A percentile compares a stretch with the other conserved stretches of the same genome.
These are phyloP conservation scores for Coffea canephora DNA, from an alignment of 257 asterid genomes.

Conservation along the genomic window DNA sequence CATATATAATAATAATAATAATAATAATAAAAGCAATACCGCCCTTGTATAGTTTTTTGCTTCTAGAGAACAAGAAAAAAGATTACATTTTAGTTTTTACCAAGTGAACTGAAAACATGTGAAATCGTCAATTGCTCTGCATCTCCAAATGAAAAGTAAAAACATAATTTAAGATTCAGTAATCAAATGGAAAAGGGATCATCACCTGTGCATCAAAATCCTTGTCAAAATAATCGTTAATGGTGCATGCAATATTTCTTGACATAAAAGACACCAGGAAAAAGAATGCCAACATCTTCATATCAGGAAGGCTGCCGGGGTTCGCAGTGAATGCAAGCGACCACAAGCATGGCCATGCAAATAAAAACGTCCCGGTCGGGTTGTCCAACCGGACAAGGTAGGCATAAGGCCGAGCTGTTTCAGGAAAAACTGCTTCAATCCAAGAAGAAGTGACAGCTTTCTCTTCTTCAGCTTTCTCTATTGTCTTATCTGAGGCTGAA, in stretches of 20 bases:
- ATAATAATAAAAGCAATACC: too few relatives aligned
- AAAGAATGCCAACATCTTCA: constrained; percentile 69
- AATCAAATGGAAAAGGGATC: neutral
- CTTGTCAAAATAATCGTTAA: constrained; percentile 76
- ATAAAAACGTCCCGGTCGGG: constrained; percentile 87
- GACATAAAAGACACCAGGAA: constrained; percentile 78
- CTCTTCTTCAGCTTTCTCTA: constrained; percentile 2
- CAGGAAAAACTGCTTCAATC: constrained; percentile 68
- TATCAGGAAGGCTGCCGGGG: constrained; percentile 69
- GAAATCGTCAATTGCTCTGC: too few relatives aligned
- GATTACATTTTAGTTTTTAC: too few relatives aligned
- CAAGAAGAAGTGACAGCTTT: constrained; percentile 33
- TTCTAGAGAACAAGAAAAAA: too few relatives aligned
- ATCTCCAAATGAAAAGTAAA: too few relatives aligned
- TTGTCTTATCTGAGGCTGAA: neutral
- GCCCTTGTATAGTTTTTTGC: too few relatives aligned
- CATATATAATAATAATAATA: too few relatives aligned
- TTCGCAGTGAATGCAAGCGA: constrained; percentile 68
- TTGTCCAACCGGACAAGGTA: constrained; percentile 74
- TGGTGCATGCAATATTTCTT: constrained; percentile 86
- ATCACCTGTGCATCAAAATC: constrained; percentile 77
- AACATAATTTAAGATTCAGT: neutral
- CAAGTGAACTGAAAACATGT: too few relatives aligned
- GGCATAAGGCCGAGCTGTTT: constrained; percentile 57
- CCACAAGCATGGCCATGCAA: constrained; percentile 97